Evolutionary conservation across 257 asterid species (phyloP).

Genomic region (Coffea eugenioides): DNA sequence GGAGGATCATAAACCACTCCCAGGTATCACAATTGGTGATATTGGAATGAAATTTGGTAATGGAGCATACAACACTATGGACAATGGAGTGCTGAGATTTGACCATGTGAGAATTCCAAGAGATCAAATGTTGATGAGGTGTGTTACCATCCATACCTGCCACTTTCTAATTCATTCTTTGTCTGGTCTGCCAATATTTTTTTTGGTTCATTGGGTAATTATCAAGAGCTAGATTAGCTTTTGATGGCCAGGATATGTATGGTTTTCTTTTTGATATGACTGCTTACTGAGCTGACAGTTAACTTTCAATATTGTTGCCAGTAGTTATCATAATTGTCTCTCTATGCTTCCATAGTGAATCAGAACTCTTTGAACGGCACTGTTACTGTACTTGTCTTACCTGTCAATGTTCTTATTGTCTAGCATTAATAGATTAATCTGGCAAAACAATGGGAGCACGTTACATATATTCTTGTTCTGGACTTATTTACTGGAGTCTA

Average conservation of each 20-base stretch:
- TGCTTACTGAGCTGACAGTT: neutral
- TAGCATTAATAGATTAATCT: neutral
- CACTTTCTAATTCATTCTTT: neutral
- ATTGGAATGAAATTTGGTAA: conserved; percentile 98
- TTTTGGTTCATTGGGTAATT: neutral
- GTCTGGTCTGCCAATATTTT: neutral
- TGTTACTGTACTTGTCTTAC: neutral
- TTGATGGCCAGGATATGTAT: neutral
- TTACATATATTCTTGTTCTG: too few relatives aligned
- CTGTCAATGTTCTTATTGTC: neutral
- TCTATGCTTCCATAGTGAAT: neutral
- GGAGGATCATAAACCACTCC: conserved; percentile 89
- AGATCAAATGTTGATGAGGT: conserved; percentile 97
- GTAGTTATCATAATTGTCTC: neutral
- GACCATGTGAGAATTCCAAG: conserved; percentile 94
- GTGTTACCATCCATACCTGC: conserved; percentile 8
- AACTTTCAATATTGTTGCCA: neutral
- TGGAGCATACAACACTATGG: conserved; percentile 98
- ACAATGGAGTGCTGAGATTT: conserved; percentile 88
- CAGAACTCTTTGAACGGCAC: neutral
- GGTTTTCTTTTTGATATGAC: neutral
- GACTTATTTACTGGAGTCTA: too few relatives aligned
- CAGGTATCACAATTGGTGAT: conserved; percentile 90
- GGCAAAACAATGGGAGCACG: too few relatives aligned
- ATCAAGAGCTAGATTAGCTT: neutral